These are phyloP conservation scores for Blastocladiella emersonii DNA, from an alignment of 371 early-diverging fungal genomes.

Conservation along the genomic window DNA sequence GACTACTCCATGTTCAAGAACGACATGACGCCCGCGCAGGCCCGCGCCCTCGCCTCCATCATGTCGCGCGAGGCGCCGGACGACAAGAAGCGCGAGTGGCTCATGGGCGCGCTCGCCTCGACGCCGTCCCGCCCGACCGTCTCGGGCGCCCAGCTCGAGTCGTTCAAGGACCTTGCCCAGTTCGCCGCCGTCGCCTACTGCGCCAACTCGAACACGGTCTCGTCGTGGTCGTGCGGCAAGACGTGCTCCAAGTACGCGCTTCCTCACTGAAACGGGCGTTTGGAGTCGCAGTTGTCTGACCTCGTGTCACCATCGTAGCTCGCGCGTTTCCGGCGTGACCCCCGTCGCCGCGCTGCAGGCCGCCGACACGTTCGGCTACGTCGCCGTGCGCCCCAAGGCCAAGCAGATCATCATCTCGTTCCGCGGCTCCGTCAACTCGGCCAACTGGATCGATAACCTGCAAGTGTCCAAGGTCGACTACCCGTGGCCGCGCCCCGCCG, in stretches of 20 bases:
- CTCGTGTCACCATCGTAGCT: too few relatives aligned
- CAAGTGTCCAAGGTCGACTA: neutral
- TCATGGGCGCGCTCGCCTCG: neutral
- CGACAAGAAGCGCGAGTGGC: neutral
- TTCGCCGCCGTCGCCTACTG: neutral
- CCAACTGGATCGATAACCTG: neutral
- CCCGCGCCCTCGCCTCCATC: neutral
- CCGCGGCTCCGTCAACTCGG: neutral
- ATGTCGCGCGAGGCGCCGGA: neutral
- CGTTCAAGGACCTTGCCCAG: neutral
- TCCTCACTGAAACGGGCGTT: too few relatives aligned
- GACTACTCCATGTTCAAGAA: neutral
- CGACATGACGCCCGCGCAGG: neutral
- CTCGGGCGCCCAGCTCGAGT: neutral
- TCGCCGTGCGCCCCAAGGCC: too few relatives aligned
- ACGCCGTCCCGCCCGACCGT: neutral
- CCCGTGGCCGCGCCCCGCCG: neutral
- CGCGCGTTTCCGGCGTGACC: too few relatives aligned
- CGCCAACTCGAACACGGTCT: neutral
- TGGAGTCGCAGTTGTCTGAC: too few relatives aligned
- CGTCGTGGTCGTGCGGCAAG: neutral
- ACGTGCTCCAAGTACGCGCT: neutral
- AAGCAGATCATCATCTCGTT: neutral
- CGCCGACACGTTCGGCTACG: too few relatives aligned
- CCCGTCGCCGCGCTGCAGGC: too few relatives aligned